Evolutionary conservation across 2,329 filamentous ascomycete species (phyloP).

Genomic region (Xylariales sp.): DNA sequence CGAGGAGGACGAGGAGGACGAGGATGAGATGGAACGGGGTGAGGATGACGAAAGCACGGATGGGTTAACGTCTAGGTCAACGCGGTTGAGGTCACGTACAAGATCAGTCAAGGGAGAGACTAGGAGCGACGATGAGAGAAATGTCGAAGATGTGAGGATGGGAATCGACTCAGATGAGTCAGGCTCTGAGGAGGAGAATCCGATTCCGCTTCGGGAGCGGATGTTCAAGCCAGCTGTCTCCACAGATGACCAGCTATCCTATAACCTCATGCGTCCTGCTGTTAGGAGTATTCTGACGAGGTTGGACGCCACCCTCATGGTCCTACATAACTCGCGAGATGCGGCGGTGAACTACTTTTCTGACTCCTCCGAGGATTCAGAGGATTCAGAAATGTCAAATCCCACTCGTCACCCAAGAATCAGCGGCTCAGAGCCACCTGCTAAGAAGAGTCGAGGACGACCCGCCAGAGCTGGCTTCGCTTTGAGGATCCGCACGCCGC

Average conservation of each 20-base stretch:
- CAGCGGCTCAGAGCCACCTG: slow-evolving; percentile 10
- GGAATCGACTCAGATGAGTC: slow-evolving; percentile 18
- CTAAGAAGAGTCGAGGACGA: slow-evolving; percentile 12
- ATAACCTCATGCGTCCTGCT: slow-evolving; percentile 59
- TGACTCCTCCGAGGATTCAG: slow-evolving; percentile 23
- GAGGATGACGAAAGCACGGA: background rate
- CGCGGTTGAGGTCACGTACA: slow-evolving; percentile 15
- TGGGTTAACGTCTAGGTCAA: slow-evolving; percentile 5
- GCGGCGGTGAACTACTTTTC: slow-evolving; percentile 36
- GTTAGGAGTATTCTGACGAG: slow-evolving; percentile 65
- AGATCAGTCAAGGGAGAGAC: slow-evolving; percentile 17
- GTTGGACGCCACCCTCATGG: slow-evolving; percentile 64
- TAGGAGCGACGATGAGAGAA: slow-evolving; percentile 1
- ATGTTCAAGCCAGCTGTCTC: slow-evolving; percentile 50
- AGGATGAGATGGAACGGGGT: slow-evolving; percentile 11
- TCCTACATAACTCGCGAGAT: slow-evolving; percentile 63
- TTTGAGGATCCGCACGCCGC: background rate
- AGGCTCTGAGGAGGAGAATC: slow-evolving; percentile 1
- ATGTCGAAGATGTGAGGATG: slow-evolving; percentile 9
- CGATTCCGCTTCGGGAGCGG: slow-evolving; percentile 6
- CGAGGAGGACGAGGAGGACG: slow-evolving; percentile 14
- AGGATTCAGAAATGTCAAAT: slow-evolving; percentile 14
- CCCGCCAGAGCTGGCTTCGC: slow-evolving; percentile 12
- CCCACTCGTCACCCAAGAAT: slow-evolving; percentile 2
- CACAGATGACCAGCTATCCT: slow-evolving; percentile 66